Evolutionary conservation across 371 early-diverging fungal species (phyloP), one percentile per base, ranked within the genome.

Genomic region (Homolaphlyctis polyrhiza): DNA sequence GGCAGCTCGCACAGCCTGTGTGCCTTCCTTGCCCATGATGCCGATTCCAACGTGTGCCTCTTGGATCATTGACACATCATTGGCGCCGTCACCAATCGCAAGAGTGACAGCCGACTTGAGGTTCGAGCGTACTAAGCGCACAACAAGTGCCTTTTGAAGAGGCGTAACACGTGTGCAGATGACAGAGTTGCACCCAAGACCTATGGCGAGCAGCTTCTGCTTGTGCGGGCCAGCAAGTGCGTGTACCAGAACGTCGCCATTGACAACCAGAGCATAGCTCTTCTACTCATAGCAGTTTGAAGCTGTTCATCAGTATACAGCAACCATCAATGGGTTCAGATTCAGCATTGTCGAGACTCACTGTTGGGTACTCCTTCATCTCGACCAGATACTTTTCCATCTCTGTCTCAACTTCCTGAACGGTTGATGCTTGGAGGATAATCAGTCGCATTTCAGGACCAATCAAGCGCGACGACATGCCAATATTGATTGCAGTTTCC

Each of bases 401-500:
- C 75, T 73, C 51, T 74, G 74, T 11, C 64, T 48, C 32, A 77
- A 54, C 58, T 77, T 77, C 43, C 58, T 57, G 52, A 64, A 64
- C 1, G 74, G 75, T 25, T 62, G 65, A 25, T 74, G 72, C 66
- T 52, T 67, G 58, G 61, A 80, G 74, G 49, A 78, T 75, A 50
- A 80, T 80, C 6, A 80, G 67, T 23, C 70, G 60, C 78, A 80
- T 76, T 43, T 61, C 58, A 60, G 65, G 45, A 57, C 60, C 71
- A 34, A 97, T 71, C 33, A 97, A 71, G 51, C 89, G 88, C 59
- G 90, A 89, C 0, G 93, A 87, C 74, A 95, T 95, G 0, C 95
- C 97, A 71, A 97, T 94, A 73, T 93, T 94, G 77, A 96, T 94
- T n/a, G 99, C 99, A 0, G 99, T 99, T 75, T 99, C 99, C 75